phyloP scores from a whole-genome alignment of 345 rosid genomes.

The Eutrema heterophyllum region DNA sequence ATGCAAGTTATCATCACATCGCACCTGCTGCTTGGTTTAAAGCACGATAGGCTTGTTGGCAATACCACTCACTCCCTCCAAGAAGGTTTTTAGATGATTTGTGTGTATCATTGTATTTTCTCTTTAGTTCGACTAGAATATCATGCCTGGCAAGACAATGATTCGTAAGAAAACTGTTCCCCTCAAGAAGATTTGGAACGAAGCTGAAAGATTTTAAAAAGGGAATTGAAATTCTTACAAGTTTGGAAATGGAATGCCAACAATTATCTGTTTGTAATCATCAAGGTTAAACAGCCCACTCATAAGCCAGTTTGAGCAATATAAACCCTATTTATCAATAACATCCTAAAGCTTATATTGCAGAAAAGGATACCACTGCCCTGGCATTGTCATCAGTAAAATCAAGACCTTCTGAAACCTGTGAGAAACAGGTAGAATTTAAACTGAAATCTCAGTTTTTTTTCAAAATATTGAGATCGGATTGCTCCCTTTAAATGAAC shows the following conservation, averaged over 20 bases:
- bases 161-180: too few relatives aligned
- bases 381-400: slow-evolving; percentile 93
- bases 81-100: slow-evolving; percentile 73
- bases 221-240: slow-evolving; percentile 44
- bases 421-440: slow-evolving; percentile 21
- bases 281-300: slow-evolving; percentile 40
- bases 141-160: slow-evolving; percentile 51
- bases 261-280: slow-evolving; percentile 58
- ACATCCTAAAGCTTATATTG: not conserved
- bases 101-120: slow-evolving; percentile 67
- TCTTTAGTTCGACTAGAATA: slow-evolving; percentile 70
- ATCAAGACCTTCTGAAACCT: slow-evolving; percentile 97
- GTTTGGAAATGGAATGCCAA: slow-evolving; percentile 97
- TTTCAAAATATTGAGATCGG: too few relatives aligned
- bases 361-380: slow-evolving; percentile 77
- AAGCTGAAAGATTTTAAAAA: not conserved
- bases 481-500: not conserved
- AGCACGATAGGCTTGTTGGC: slow-evolving; percentile 90
- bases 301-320: not conserved
- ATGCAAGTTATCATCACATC: too few relatives aligned
- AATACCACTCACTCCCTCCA: slow-evolving; percentile 90
- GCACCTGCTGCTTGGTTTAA: slow-evolving; percentile 85
- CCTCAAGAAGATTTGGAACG: not conserved
- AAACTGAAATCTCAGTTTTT: too few relatives aligned
- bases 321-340: not conserved